Conservation (phyloP, 306 rosid genomes). For the Lablab purpureus region DNA sequence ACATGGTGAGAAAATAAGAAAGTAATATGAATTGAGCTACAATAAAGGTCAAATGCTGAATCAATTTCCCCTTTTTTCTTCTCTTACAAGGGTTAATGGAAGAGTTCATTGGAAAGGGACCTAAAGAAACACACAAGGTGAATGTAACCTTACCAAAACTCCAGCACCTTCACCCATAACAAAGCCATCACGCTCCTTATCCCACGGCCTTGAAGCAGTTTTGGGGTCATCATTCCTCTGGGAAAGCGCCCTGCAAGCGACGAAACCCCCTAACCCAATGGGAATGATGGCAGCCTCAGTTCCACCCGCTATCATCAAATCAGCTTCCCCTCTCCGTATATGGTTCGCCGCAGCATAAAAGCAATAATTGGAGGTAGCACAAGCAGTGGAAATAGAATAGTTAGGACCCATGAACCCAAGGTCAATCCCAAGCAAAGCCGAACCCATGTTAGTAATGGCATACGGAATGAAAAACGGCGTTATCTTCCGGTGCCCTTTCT, state of each 20-base stretch:
- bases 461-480: conserved; percentile 97
- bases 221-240: conserved; percentile 95
- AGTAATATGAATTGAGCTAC: neutral
- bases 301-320: conserved; percentile 96
- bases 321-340: conserved; percentile 99
- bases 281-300: conserved; percentile 98
- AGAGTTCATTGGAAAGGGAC: too few relatives aligned
- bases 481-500: conserved; percentile 85
- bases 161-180: conserved; percentile 99
- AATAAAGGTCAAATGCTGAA: neutral
- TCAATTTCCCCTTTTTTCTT: neutral
- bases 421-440: conserved; percentile 93
- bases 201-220: conserved; percentile 99
- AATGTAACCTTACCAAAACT: conserved; percentile 70
- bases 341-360: conserved; percentile 97
- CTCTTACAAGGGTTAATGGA: neutral
- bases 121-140: neutral
- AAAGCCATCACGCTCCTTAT: conserved; percentile 93
- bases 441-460: conserved; percentile 95
- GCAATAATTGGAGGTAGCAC: conserved; percentile 97
- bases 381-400: conserved; percentile 95
- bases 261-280: conserved; percentile 93
- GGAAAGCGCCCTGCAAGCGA: conserved; percentile 96
- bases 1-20: neutral
- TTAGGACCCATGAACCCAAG: conserved; percentile 98